Conservation (phyloP, 2,329 filamentous ascomycete genomes). For the Talaromyces funiculosus region DNA sequence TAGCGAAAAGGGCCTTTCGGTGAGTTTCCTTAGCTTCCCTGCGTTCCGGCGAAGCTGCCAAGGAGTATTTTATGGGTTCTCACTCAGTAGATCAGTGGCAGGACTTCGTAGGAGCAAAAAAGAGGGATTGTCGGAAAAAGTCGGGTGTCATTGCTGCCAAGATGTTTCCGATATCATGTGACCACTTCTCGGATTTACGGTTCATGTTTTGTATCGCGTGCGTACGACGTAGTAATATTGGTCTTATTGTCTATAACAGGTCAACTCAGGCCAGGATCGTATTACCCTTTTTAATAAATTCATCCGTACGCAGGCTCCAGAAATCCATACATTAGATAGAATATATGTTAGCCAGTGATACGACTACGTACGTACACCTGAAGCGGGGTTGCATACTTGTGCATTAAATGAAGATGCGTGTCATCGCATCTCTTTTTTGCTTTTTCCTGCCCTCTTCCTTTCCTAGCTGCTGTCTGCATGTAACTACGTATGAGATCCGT, state of each 20-base stretch:
- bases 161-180: conserved; percentile 3
- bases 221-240: background rate
- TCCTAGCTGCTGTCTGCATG: background rate
- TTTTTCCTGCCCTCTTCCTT: background rate
- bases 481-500: background rate
- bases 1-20: background rate
- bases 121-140: background rate
- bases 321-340: background rate
- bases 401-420: conserved; percentile 1
- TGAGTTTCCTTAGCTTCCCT: background rate
- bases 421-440: background rate
- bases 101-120: background rate
- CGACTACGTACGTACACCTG: background rate
- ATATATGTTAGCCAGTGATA: background rate
- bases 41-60: background rate
- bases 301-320: background rate
- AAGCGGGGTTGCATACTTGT: background rate
- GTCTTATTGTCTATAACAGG: background rate
- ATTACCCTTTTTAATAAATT: background rate
- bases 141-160: background rate
- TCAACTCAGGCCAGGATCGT: background rate
- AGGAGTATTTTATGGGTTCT: background rate
- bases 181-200: background rate
- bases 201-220: background rate
- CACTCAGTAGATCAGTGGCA: too few relatives aligned